Percentiles rank a stretch among this genome's conserved stretches.
These are phyloP conservation scores for Oryza brachyantha DNA, from an alignment of 176 grass and related monocot species.

Conservation along the genomic window DNA sequence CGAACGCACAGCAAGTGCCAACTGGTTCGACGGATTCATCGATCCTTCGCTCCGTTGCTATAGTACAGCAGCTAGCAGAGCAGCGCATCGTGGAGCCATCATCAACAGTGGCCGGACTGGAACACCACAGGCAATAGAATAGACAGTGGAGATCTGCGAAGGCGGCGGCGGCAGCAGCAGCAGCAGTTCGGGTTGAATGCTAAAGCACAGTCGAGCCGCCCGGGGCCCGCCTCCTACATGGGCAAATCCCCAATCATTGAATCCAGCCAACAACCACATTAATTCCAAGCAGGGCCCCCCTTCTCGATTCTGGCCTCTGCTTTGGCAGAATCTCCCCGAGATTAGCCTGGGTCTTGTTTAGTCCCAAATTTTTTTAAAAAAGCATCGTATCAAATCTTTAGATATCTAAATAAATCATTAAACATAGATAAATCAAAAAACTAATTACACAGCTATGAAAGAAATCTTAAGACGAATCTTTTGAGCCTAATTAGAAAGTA, in stretches of 20 bases:
- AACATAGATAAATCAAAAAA: too few species aligned
- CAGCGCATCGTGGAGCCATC: background rate
- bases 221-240: background rate
- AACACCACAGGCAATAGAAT: conserved; percentile 19
- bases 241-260: conserved; percentile 51
- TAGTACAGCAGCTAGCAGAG: background rate
- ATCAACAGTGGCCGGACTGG: conserved; percentile 15
- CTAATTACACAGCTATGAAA: too few species aligned
- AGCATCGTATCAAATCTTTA: too few species aligned
- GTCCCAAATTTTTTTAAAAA: too few species aligned
- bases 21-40: background rate
- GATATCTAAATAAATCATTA: too few species aligned
- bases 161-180: background rate
- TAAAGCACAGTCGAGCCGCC: background rate
- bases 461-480: too few species aligned
- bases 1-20: background rate
- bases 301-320: background rate
- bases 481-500: too few species aligned
- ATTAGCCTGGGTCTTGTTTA: too few species aligned
- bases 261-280: conserved; percentile 47
- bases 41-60: background rate
- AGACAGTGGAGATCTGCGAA: conserved; percentile 38
- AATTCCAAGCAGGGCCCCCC: conserved; percentile 23
- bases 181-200: conserved; percentile 14
- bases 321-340: background rate